Base-by-base conservation (phyloP, 1,139 yeast genomes). In the Entelexis paramagnoliae region DNA sequence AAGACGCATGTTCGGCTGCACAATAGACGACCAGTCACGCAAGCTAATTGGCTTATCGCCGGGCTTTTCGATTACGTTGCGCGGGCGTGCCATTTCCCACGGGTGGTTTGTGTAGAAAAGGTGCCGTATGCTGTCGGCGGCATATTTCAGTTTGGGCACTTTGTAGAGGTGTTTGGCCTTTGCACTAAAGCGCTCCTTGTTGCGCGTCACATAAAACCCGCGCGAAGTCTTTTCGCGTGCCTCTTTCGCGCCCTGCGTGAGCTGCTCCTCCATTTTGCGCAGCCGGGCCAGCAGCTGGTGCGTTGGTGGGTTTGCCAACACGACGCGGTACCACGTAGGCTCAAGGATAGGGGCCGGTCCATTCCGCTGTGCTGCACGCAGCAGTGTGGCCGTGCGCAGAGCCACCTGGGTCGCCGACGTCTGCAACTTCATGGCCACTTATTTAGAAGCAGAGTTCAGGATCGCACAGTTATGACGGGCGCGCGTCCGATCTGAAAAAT, bases 61-160 rank as follows among this genome's bases (percentile, higher is more conserved):
- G 17, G 38, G 42, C 62, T 80, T 83, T 68, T 93, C 99, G 47
- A 88, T 76, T 59, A 91, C 70, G 32, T 80, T 75, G 65, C 86
- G 86, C n/a, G 98, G 96, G 60, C 95, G 78, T 2, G 98, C 85
- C 54, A 89, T 73, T 68, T 91, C 99, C 98, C 98, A 91, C 13
- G 99, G 98, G 67, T 91, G 99, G 66, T 89, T 96, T 55, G 79
- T 80, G 68, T 82, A 91, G 64, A 91, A 91, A 30, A 84, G 72
- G 50, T 77, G 74, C 70, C 98, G 79, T 60, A 91, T 70, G 61
- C 80, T 78, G 68, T 91, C 98, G 68, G 91, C 97, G 50, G 83
- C 71, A 63, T 79, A 88, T 54, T 68, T 69, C 62, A 91, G 73
- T 59, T 79, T 78, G 46, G 83, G 81, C 7, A 87, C 76, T 56